Evolutionary conservation across 1,284 basidiomycete genomes (phyloP).

Genomic region (Boletus mariae): DNA sequence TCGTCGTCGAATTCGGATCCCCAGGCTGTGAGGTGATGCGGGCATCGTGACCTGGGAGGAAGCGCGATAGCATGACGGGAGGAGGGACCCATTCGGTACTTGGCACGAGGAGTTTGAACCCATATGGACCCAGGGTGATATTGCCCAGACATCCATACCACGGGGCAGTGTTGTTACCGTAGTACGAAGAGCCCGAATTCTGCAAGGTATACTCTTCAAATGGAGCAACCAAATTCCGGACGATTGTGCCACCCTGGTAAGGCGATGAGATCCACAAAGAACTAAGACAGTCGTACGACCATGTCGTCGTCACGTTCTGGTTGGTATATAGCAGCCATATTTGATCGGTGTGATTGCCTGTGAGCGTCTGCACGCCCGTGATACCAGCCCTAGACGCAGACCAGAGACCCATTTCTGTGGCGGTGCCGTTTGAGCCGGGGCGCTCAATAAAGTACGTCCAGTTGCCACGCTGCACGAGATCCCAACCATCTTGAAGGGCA

Average conservation of each 20-base stretch:
- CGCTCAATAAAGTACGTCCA: conserved; percentile 76
- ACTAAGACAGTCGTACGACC: conserved; percentile 56
- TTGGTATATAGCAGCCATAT: conserved; percentile 85
- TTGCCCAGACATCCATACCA: conserved; percentile 69
- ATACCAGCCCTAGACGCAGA: conserved; percentile 70
- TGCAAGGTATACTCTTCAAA: conserved; percentile 73
- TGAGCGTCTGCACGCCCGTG: conserved; percentile 49
- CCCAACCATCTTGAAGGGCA: conserved; percentile 80
- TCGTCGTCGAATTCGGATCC: conserved; percentile 53
- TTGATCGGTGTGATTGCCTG: conserved; percentile 57
- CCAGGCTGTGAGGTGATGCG: conserved; percentile 53
- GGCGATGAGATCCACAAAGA: conserved; percentile 75
- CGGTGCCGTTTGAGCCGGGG: conserved; percentile 77
- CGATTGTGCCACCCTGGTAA: conserved; percentile 52
- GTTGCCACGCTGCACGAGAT: conserved; percentile 74
- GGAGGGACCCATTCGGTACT: conserved; percentile 61
- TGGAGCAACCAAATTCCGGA: conserved; percentile 79
- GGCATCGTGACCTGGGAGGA: conserved; percentile 81
- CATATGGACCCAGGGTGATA: conserved; percentile 68
- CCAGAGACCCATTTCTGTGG: conserved; percentile 85
- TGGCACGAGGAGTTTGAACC: conserved; percentile 82
- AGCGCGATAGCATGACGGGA: conserved; percentile 71
- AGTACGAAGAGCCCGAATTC: conserved; percentile 60
- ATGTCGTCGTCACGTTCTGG: conserved; percentile 70
- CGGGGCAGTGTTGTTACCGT: conserved; percentile 52